A percentile compares a stretch with the other conserved stretches of the same genome.
Conservation (phyloP, 192 early-diverging fungal genomes). For the Obelidium mucronatum region DNA sequence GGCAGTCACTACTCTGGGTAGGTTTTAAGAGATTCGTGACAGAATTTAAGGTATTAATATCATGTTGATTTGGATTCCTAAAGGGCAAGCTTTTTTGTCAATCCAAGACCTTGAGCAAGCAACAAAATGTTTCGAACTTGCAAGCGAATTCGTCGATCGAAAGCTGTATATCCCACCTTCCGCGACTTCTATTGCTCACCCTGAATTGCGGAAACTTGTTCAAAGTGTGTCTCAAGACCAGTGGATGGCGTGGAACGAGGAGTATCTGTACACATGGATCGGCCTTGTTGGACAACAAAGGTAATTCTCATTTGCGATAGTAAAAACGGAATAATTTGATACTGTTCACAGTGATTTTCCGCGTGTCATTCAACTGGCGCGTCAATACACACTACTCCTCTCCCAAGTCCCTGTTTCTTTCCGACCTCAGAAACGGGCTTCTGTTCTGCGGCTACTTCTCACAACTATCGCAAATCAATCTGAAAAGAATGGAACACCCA, state of each 20-base stretch:
- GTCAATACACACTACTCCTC: constrained; percentile 7
- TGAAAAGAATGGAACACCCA: too few relatives aligned
- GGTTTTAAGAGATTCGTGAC: background rate
- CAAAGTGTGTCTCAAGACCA: background rate
- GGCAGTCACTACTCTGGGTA: constrained; percentile 16
- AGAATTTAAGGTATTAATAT: background rate
- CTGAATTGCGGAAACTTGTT: constrained; percentile 6
- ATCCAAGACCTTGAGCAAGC: background rate
- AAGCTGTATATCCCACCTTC: constrained; percentile 13
- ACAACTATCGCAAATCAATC: constrained; percentile 4
- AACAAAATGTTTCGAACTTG: constrained; percentile 6
- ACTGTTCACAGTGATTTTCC: background rate
- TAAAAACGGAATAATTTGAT: background rate
- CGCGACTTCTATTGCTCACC: background rate
- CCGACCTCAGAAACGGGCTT: constrained; percentile 16
- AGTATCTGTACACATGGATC: background rate
- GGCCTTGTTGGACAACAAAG: background rate
- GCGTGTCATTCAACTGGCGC: background rate
- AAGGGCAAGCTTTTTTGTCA: constrained; percentile 17
- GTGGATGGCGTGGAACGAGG: constrained; percentile 18
- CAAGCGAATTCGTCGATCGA: background rate
- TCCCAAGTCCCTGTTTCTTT: constrained; percentile 1
- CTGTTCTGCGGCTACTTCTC: constrained; percentile 9
- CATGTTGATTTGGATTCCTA: background rate
- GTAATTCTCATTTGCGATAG: constrained; percentile 10